Percentiles rank a stretch among this genome's conserved stretches.
Evolutionary conservation across 2,329 filamentous ascomycete species (phyloP).

Genomic region (Aspergillus puulaauensis): DNA sequence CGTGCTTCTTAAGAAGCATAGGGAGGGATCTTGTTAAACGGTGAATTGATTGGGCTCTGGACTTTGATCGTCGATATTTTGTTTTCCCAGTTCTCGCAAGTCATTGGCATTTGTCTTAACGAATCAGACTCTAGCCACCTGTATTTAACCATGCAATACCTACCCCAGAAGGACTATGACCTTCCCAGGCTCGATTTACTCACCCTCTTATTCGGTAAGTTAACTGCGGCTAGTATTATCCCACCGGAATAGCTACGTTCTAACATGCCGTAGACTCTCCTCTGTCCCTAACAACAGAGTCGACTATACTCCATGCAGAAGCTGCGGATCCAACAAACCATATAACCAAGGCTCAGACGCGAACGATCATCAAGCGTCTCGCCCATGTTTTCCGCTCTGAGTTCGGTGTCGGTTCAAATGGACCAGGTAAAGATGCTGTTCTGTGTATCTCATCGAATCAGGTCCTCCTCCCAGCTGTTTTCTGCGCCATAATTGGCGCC

Average conservation of each 20-base stretch:
- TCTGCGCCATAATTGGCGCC: conserved; percentile 59
- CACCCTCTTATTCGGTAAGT: conserved; percentile 13
- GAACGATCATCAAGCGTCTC: conserved; percentile 51
- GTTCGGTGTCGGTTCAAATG: conserved; percentile 53
- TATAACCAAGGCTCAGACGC: conserved; percentile 55
- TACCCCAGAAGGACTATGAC: conserved; percentile 14
- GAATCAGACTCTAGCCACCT: not conserved
- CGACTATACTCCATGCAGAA: conserved; percentile 57
- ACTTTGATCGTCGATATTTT: not conserved
- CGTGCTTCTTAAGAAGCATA: too few relatives aligned
- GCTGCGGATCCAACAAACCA: conserved; percentile 55
- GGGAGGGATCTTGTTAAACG: too few relatives aligned
- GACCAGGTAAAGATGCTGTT: conserved; percentile 54
- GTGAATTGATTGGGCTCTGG: too few relatives aligned
- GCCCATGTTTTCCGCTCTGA: conserved; percentile 56
- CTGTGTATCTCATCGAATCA: conserved; percentile 59
- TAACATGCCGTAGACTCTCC: conserved; percentile 9
- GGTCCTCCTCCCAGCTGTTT: conserved; percentile 53
- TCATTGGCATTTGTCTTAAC: not conserved
- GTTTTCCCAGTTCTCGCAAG: not conserved
- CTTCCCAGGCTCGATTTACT: conserved; percentile 15
- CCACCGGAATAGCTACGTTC: not conserved
- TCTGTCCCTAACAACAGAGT: conserved; percentile 34
- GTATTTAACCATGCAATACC: conserved; percentile 13
- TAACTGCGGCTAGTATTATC: too few relatives aligned